Conservation (phyloP, 1,139 yeast genomes). For the Yamadazyma atlantica region DNA sequence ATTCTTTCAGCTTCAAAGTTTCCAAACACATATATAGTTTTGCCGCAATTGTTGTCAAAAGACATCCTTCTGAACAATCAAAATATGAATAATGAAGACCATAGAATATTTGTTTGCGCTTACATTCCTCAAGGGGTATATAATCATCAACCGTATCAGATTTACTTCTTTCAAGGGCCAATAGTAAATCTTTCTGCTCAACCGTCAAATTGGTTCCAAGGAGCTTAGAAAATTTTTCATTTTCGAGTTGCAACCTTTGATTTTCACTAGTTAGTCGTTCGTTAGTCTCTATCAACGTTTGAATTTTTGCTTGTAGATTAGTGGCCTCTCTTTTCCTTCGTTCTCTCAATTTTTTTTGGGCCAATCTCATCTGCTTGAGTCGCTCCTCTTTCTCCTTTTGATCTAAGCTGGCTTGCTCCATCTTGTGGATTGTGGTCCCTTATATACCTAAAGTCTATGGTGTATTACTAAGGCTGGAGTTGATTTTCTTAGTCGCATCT, state of each 20-base stretch:
- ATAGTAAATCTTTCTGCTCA: constrained; percentile 1
- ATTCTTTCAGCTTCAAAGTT: too few species aligned
- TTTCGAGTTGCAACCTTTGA: not conserved
- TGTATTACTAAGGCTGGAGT: too few species aligned
- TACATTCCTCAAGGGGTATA: constrained; percentile 2
- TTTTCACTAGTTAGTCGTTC: not conserved
- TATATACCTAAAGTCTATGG: too few species aligned
- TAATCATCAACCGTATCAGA: constrained; percentile 4
- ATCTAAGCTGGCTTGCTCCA: too few species aligned
- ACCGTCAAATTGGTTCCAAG: constrained; percentile 3
- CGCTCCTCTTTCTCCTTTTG: not conserved
- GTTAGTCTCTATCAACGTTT: constrained; percentile 1
- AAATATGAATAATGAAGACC: constrained; percentile 1
- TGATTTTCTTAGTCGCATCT: too few species aligned
- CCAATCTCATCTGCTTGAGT: constrained; percentile 8
- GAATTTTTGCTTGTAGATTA: constrained; percentile 1
- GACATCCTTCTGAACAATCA: constrained; percentile 1
- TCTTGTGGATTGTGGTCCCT: too few species aligned
- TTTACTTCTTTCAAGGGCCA: constrained; percentile 1
- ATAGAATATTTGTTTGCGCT: not conserved
- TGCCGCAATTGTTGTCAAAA: constrained; percentile 3
- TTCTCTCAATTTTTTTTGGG: constrained; percentile 7
- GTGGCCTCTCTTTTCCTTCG: constrained; percentile 6
- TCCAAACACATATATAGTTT: constrained; percentile 2
- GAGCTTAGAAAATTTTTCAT: constrained; percentile 1